Evolutionary conservation across 768 basidiomycete species (phyloP).

Genomic region (Clavulina sp.): DNA sequence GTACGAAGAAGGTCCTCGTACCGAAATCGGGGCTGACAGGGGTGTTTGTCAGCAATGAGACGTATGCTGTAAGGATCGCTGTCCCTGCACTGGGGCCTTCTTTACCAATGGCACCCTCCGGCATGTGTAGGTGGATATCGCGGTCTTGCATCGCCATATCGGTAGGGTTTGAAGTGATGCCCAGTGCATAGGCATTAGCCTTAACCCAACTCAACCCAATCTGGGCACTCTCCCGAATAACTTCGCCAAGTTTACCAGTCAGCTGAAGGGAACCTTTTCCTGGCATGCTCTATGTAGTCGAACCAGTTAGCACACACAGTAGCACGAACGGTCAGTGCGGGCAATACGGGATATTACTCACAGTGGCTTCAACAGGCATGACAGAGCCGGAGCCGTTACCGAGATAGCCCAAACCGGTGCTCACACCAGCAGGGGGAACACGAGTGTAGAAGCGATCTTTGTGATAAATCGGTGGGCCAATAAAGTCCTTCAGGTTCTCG

Average conservation of each 20-base stretch:
- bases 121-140: conserved; percentile 95
- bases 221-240: conserved; percentile 90
- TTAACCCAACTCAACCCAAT: conserved; percentile 91
- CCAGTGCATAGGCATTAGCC: conserved; percentile 72
- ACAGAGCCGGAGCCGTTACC: conserved; percentile 94
- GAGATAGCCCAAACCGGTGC: conserved; percentile 86
- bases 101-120: conserved; percentile 82
- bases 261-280: conserved; percentile 84
- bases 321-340: background rate
- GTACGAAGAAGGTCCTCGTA: conserved; percentile 21
- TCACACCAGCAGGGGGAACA: conserved; percentile 78
- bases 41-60: conserved; percentile 77
- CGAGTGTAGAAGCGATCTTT: conserved; percentile 78
- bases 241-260: conserved; percentile 95
- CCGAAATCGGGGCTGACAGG: conserved; percentile 77
- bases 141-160: conserved; percentile 71
- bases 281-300: conserved; percentile 61
- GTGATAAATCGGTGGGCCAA: conserved; percentile 89
- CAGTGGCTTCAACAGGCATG: conserved; percentile 93
- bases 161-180: conserved; percentile 53
- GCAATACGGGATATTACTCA: conserved; percentile 23
- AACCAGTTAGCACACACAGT: conserved; percentile 1
- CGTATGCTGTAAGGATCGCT: conserved; percentile 79
- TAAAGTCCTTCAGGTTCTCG: conserved; percentile 88
- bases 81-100: conserved; percentile 96